Base-by-base conservation (phyloP, 495 filamentous ascomycete genomes). In the Hypoxylon cercidicola region DNA sequence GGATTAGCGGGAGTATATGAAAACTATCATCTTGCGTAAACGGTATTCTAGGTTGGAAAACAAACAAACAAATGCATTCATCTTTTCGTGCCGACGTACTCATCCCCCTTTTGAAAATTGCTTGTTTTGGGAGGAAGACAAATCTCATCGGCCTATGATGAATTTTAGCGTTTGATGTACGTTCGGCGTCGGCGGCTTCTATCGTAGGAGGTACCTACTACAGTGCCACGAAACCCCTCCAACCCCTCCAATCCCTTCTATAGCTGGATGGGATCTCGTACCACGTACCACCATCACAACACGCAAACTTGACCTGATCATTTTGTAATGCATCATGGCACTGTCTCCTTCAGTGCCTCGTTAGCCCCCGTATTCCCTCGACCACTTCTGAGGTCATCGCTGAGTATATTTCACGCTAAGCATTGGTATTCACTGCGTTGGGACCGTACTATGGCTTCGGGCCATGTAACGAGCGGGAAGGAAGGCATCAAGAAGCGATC, bases 401-500 rank as follows among this genome's bases (percentile, higher is more conserved):
- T 11, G 11, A 44, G 8, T 15, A 35, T 25, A 50, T 12, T 18
- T 20, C 8, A 15, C 25, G 16, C 23, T n/a, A 37, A 44, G 4
- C 18, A 1, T 60, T 30, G 37, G 4, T 15, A 1, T 56, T 30
- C 32, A 9, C 21, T 51, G 9, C 8, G 32, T 53, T 44, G 40
- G 41, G 49, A 18, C 1, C 35, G 53, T 15, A 59, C 45, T 18
- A 68, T 68, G 60, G 23, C 55, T 47, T 60, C 65, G 20, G 55
- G 13, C 15, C 13, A 45, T 45, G 46, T 39, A 8, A 45, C 50
- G 9, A 57, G 41, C 12, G 23, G 25, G 4, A 55, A 53, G 23
- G n/a, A 13, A 8, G 16, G 12, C 7, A 41, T 71, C 7, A 66
- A 79, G 60, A 79, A 78, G 46, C 77, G 79, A 59, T 75, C 76